Evolutionary conservation across 2,329 filamentous ascomycete species (phyloP).

Genomic region (Ambrosiella xylebori): DNA sequence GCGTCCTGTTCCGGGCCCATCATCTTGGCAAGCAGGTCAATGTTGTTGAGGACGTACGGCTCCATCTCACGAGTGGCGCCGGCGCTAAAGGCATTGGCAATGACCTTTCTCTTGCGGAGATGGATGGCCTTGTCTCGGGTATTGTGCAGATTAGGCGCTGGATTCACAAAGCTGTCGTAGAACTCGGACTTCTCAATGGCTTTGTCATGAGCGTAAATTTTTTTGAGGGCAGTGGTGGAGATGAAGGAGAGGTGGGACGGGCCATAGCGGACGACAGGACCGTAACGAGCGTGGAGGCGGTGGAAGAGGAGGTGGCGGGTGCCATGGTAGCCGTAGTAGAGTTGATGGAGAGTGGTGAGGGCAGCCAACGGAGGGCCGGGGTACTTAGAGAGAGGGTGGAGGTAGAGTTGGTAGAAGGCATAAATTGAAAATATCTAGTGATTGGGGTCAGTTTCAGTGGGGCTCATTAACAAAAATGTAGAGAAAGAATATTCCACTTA

Average conservation of each 20-base stretch:
- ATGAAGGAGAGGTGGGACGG: slow-evolving; percentile 68
- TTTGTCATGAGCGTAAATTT: slow-evolving; percentile 44
- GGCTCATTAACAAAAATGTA: not conserved
- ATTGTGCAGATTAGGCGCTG: slow-evolving; percentile 57
- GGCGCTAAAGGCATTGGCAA: slow-evolving; percentile 57
- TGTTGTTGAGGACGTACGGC: slow-evolving; percentile 45
- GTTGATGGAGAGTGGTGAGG: slow-evolving; percentile 45
- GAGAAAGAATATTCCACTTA: not conserved
- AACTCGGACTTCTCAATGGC: slow-evolving; percentile 54
- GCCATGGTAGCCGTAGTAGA: slow-evolving; percentile 60
- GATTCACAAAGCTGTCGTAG: slow-evolving; percentile 56
- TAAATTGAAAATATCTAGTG: slow-evolving; percentile 18
- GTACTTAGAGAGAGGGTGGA: slow-evolving; percentile 48
- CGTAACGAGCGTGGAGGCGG: slow-evolving; percentile 54
- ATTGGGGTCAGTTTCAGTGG: not conserved
- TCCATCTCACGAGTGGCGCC: slow-evolving; percentile 51
- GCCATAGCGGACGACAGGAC: slow-evolving; percentile 57
- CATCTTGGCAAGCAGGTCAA: slow-evolving; percentile 47
- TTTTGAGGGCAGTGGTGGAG: slow-evolving; percentile 47
- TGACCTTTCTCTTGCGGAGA: slow-evolving; percentile 51
- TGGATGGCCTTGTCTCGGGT: slow-evolving; percentile 50
- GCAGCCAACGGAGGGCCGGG: slow-evolving; percentile 47
- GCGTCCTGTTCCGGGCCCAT: slow-evolving; percentile 25
- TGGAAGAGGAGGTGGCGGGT: slow-evolving; percentile 59
- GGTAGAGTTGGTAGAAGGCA: slow-evolving; percentile 39